These are phyloP conservation scores for Aureobasidium sp. DNA, from an alignment of 2,329 filamentous ascomycete genomes.

Conservation along the genomic window DNA sequence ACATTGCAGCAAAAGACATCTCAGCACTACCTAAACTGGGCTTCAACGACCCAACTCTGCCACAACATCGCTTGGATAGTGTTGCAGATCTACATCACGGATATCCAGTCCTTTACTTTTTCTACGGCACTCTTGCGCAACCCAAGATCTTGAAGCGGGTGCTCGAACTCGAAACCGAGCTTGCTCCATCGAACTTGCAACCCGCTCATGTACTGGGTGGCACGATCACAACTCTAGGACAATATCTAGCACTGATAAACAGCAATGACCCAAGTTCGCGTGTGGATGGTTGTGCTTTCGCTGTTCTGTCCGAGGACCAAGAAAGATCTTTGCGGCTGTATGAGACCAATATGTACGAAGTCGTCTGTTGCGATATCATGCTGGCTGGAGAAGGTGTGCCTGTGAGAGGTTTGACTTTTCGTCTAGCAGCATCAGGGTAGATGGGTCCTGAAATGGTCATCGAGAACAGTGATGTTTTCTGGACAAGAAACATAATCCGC, in stretches of 20 bases:
- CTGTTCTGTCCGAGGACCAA: constrained; percentile 12
- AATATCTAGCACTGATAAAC: background rate
- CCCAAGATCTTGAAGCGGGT: background rate
- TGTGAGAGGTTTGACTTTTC: background rate
- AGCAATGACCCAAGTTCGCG: background rate
- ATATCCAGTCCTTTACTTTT: background rate
- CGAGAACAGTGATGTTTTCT: too few relatives aligned
- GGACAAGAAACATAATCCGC: too few relatives aligned
- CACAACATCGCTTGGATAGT: background rate
- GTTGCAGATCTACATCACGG: background rate
- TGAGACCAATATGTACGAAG: constrained; percentile 33
- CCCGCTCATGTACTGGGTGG: background rate
- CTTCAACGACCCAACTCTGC: background rate
- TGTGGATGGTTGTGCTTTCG: background rate
- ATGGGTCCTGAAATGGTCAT: too few relatives aligned
- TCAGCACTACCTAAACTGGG: background rate
- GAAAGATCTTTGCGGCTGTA: constrained; percentile 28
- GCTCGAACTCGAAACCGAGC: background rate
- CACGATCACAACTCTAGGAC: background rate
- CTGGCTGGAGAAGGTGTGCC: background rate
- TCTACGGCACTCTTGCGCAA: background rate
- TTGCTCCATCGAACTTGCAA: background rate
- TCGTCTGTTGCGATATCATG: constrained; percentile 29
- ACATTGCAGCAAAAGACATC: background rate
- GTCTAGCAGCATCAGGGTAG: background rate